Conservation (phyloP, 345 rosid species). For the Bretschneidera sinensis region DNA sequence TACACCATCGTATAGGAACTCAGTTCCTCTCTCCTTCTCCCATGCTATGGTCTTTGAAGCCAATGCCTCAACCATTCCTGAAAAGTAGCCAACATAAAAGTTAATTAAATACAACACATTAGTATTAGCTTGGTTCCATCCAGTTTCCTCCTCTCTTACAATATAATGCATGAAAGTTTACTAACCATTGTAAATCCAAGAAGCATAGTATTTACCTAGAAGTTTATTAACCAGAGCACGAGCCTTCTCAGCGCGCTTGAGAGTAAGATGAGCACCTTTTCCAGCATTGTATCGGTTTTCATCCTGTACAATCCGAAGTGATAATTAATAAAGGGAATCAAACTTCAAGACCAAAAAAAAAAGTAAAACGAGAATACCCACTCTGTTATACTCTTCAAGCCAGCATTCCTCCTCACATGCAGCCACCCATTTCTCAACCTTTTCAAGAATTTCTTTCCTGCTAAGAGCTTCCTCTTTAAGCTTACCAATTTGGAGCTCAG, state of each 20-base stretch:
- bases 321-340: constrained; percentile 9
- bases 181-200: not conserved
- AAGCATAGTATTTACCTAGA: constrained; percentile 50
- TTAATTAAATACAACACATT: not conserved
- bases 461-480: constrained; percentile 88
- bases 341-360: constrained; percentile 2
- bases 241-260: constrained; percentile 98
- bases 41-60: constrained; percentile 78
- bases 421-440: constrained; percentile 87
- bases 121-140: not conserved
- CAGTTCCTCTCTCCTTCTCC: constrained; percentile 79
- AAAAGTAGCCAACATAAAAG: not conserved
- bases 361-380: constrained; percentile 16
- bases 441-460: constrained; percentile 89
- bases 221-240: constrained; percentile 87
- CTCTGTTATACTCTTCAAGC: constrained; percentile 99
- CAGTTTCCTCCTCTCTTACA: too few species aligned
- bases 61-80: constrained; percentile 88
- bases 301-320: constrained; percentile 49
- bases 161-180: too few species aligned
- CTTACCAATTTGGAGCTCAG: constrained; percentile 77
- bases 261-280: constrained; percentile 91
- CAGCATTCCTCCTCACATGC: constrained; percentile 97
- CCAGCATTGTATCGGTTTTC: constrained; percentile 97
- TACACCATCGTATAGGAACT: constrained; percentile 93